phyloP scores from a whole-genome alignment of 2,329 filamentous ascomycete genomes.

The Sarocladium brachiariae region DNA sequence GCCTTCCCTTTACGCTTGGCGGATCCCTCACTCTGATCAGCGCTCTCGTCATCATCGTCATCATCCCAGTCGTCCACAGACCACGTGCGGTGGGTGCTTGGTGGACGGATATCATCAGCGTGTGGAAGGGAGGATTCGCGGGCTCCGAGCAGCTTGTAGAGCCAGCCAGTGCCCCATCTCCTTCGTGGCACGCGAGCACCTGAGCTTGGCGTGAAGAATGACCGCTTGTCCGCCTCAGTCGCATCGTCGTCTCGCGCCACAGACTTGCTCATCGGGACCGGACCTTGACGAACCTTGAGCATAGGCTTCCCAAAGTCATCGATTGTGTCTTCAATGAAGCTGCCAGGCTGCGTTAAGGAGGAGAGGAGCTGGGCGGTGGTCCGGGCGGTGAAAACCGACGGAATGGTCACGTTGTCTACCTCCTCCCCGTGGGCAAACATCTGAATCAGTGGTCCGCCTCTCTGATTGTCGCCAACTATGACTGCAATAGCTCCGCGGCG shows the following conservation, averaged over 20 bases:
- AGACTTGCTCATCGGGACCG: constrained; percentile 9
- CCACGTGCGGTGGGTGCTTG: constrained; percentile 69
- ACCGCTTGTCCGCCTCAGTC: constrained; percentile 16
- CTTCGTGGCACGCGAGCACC: constrained; percentile 6
- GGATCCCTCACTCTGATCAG: constrained; percentile 18
- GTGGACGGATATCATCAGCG: constrained; percentile 54
- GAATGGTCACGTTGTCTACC: constrained; percentile 89
- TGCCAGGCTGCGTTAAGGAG: constrained; percentile 70
- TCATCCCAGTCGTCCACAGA: constrained; percentile 62
- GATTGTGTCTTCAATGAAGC: constrained; percentile 52
- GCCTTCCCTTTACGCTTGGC: background rate
- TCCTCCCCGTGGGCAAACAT: constrained; percentile 95
- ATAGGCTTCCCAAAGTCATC: constrained; percentile 53
- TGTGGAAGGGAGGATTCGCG: constrained; percentile 21
- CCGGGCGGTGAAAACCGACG: constrained; percentile 88
- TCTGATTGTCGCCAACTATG: constrained; percentile 89
- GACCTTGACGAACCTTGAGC: constrained; percentile 44
- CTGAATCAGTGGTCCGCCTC: constrained; percentile 81
- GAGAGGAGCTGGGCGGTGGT: constrained; percentile 91
- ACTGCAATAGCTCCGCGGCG: constrained; percentile 80
- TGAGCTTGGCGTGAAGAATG: constrained; percentile 3
- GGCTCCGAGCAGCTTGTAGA: constrained; percentile 14
- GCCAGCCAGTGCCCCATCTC: constrained; percentile 15
- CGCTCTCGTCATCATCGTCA: constrained; percentile 37
- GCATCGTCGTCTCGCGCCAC: background rate